Conservation (phyloP, 805 yeast genomes). For the Saccharomycopsis guyanensis region DNA sequence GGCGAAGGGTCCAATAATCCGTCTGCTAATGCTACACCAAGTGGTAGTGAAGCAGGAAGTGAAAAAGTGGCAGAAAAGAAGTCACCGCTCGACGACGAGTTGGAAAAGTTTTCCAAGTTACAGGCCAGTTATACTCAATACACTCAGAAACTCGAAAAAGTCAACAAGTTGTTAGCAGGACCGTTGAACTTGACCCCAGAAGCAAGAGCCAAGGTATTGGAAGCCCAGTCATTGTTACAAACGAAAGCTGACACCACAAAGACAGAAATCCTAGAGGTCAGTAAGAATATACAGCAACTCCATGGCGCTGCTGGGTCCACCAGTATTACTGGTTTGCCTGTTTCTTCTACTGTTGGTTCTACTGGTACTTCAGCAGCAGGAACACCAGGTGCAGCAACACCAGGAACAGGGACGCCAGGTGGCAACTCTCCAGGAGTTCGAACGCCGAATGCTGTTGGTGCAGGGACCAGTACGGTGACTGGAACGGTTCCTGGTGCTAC, state of each 20-base stretch:
- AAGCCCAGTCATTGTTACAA: neutral
- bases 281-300: neutral
- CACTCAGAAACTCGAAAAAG: neutral
- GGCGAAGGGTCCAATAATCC: neutral
- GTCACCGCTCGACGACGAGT: constrained; percentile 1
- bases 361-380: neutral
- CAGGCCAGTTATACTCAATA: neutral
- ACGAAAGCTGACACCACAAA: neutral
- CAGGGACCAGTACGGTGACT: neutral
- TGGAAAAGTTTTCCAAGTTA: constrained; percentile 2
- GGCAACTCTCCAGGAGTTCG: neutral
- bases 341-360: neutral
- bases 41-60: neutral
- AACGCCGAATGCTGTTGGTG: neutral
- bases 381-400: constrained; percentile 5
- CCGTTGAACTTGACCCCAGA: neutral
- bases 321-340: neutral
- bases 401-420: constrained; percentile 5
- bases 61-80: neutral
- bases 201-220: neutral
- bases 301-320: neutral
- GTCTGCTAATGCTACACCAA: neutral
- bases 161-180: neutral
- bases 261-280: constrained; percentile 1
- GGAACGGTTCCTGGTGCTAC: neutral